Evolutionary conservation across 2,329 filamentous ascomycete genomes (phyloP).

Genomic region (Tolypocladium paradoxum): DNA sequence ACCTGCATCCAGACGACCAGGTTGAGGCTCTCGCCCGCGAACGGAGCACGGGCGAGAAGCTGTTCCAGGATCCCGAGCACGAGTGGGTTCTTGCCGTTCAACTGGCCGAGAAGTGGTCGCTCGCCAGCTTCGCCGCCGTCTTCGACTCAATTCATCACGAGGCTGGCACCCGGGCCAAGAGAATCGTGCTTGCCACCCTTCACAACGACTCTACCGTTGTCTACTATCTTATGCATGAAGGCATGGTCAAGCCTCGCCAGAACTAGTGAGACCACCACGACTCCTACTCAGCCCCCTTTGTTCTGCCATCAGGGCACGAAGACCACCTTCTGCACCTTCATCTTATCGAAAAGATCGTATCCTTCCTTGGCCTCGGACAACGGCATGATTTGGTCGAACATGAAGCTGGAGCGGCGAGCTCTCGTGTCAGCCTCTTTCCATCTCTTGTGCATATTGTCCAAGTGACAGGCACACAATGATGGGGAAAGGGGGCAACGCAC

Average conservation of each 20-base stretch:
- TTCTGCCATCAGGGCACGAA: slow-evolving; percentile 37
- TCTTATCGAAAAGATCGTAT: slow-evolving; percentile 62
- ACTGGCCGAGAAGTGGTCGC: slow-evolving; percentile 60
- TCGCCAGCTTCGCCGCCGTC: slow-evolving; percentile 53
- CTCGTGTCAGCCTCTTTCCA: neutral
- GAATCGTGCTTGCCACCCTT: slow-evolving; percentile 62
- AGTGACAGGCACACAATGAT: neutral
- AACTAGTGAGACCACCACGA: slow-evolving; percentile 41
- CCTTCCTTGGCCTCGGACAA: slow-evolving; percentile 54
- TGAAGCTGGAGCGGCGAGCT: slow-evolving; percentile 43
- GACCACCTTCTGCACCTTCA: slow-evolving; percentile 64
- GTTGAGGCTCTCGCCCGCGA: slow-evolving; percentile 57
- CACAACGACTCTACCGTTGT: slow-evolving; percentile 75
- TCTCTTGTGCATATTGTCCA: neutral
- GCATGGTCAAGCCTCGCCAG: slow-evolving; percentile 76
- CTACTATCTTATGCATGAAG: slow-evolving; percentile 78
- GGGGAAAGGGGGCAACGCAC: slow-evolving; percentile 31
- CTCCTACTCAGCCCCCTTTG: neutral
- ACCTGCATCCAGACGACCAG: slow-evolving; percentile 76
- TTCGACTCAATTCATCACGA: slow-evolving; percentile 51
- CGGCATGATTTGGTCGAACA: slow-evolving; percentile 68
- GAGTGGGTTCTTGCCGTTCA: slow-evolving; percentile 74
- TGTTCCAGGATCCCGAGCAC: slow-evolving; percentile 41
- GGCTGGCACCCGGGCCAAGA: slow-evolving; percentile 44
- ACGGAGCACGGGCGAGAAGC: slow-evolving; percentile 31